These are phyloP conservation scores for Dothistroma pini DNA, from an alignment of 2,329 filamentous ascomycete genomes.

Conservation along the genomic window DNA sequence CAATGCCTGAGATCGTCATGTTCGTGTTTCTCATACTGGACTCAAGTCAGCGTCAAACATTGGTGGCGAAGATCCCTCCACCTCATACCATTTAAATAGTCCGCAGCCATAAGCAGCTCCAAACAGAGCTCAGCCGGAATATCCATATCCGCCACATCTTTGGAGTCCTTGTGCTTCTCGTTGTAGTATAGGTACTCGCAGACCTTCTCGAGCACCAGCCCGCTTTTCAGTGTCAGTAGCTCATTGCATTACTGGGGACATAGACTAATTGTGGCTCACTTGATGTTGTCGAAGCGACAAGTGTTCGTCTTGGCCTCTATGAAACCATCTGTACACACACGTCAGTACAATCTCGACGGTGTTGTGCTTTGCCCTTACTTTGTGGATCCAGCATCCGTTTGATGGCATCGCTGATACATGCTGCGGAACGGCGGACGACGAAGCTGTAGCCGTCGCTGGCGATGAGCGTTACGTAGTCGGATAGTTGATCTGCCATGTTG, in stretches of 20 bases:
- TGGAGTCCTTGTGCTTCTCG: slow-evolving; percentile 65
- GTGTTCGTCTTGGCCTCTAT: slow-evolving; percentile 61
- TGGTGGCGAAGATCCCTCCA: background rate
- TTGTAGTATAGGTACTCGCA: slow-evolving; percentile 83
- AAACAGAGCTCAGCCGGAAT: slow-evolving; percentile 75
- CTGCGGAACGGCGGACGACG: slow-evolving; percentile 67
- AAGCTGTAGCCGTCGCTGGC: slow-evolving; percentile 75
- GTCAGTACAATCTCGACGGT: background rate
- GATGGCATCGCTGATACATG: slow-evolving; percentile 66
- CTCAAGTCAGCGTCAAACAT: background rate
- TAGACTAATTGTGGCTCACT: too few relatives aligned
- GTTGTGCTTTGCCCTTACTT: slow-evolving; percentile 47
- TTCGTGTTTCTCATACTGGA: background rate
- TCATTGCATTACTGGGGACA: background rate
- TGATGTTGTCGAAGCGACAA: slow-evolving; percentile 69
- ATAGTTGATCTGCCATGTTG: slow-evolving; percentile 27
- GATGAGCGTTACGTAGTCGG: slow-evolving; percentile 73
- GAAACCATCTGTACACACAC: slow-evolving; percentile 53
- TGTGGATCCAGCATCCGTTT: slow-evolving; percentile 69
- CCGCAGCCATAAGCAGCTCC: slow-evolving; percentile 72
- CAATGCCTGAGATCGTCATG: background rate
- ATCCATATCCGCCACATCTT: slow-evolving; percentile 76
- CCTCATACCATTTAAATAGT: slow-evolving; percentile 61
- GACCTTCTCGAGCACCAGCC: slow-evolving; percentile 71
- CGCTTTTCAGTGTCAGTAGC: slow-evolving; percentile 46